A percentile compares a stretch with the other conserved stretches of the same genome.
Evolutionary conservation across 768 basidiomycete genomes (phyloP).

Genomic region (Gyrodon lividus): DNA sequence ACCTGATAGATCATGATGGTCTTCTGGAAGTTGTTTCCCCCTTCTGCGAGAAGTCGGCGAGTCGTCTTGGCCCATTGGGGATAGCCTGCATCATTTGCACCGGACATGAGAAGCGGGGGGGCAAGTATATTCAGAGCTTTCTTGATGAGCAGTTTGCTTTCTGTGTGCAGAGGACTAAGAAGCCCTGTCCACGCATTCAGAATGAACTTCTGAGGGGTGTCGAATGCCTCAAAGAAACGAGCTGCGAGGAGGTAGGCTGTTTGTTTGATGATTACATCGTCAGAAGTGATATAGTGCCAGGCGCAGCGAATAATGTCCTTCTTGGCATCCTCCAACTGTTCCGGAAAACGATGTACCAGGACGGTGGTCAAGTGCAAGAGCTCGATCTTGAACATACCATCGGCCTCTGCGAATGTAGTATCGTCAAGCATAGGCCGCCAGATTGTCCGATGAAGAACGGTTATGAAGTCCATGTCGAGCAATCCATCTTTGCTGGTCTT

Average conservation of each 20-base stretch:
- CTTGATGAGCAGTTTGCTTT: conserved; percentile 71
- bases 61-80: conserved; percentile 87
- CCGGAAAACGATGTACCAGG: conserved; percentile 80
- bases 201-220: conserved; percentile 88
- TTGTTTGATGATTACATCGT: conserved; percentile 91
- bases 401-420: conserved; percentile 51
- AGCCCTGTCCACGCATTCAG: conserved; percentile 88
- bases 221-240: conserved; percentile 87
- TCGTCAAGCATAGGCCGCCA: conserved; percentile 77
- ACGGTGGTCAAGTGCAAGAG: conserved; percentile 86
- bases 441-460: conserved; percentile 66
- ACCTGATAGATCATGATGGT: conserved; percentile 86
- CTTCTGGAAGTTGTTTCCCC: conserved; percentile 67
- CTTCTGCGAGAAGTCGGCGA: conserved; percentile 83
- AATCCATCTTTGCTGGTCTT: conserved; percentile 56
- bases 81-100: conserved; percentile 55
- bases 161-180: conserved; percentile 77
- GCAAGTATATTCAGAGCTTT: conserved; percentile 88
- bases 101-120: conserved; percentile 69
- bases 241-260: conserved; percentile 89
- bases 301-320: conserved; percentile 94
- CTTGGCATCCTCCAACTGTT: conserved; percentile 75
- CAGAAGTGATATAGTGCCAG: conserved; percentile 82
- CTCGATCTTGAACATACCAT: conserved; percentile 90
- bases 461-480: conserved; percentile 69